Conservation (phyloP, 768 basidiomycete genomes). For the Trametes gibbosa region DNA sequence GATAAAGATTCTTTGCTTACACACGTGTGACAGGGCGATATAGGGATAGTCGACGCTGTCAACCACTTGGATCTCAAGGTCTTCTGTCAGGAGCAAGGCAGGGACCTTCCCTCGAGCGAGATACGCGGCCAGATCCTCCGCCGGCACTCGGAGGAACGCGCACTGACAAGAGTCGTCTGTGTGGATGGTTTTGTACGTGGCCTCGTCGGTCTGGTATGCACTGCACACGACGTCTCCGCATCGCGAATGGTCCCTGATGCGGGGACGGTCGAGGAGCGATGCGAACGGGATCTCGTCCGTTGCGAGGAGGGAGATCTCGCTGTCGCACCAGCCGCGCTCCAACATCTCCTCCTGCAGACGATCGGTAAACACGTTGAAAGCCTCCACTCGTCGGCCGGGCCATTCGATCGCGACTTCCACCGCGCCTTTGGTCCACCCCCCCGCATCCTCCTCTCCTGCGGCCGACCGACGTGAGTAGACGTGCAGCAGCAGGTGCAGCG, state of each 20-base stretch:
- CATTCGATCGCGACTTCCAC: not conserved
- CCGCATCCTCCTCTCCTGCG: not conserved
- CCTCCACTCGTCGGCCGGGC: not conserved
- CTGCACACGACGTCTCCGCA: not conserved
- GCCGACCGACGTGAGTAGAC: not conserved
- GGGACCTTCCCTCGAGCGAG: not conserved
- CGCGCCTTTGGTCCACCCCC: not conserved
- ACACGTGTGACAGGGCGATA: constrained; percentile 4
- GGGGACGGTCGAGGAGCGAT: not conserved
- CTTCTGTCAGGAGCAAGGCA: not conserved
- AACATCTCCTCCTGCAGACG: not conserved
- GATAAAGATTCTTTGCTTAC: not conserved
- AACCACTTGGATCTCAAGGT: not conserved
- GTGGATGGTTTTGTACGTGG: not conserved
- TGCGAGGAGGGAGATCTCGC: not conserved
- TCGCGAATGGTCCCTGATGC: not conserved
- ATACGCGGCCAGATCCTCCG: not conserved
- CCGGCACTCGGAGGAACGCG: not conserved
- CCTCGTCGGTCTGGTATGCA: constrained; percentile 11
- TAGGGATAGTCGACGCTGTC: not conserved
- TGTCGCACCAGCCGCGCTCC: constrained; percentile 1
- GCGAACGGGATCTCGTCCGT: not conserved
- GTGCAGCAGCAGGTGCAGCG: not conserved
- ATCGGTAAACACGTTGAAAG: not conserved
- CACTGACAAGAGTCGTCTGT: not conserved